These are phyloP conservation scores for Beauveria varroae DNA, from an alignment of 2,329 filamentous ascomycete genomes.

Conservation along the genomic window DNA sequence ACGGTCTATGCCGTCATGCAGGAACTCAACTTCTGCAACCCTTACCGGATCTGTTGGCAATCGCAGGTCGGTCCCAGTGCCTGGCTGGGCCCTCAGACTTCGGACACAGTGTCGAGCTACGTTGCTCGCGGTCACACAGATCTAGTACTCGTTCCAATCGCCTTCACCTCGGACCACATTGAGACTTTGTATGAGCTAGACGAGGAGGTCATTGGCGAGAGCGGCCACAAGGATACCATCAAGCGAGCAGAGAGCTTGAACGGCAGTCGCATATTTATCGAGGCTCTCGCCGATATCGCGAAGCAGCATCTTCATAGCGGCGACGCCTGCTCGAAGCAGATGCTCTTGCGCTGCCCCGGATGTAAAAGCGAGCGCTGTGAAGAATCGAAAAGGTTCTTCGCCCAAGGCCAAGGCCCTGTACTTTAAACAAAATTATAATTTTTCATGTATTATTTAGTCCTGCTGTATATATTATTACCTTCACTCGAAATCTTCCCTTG, in stretches of 20 bases:
- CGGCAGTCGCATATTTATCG: slow-evolving; percentile 82
- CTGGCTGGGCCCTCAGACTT: slow-evolving; percentile 93
- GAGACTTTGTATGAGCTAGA: slow-evolving; percentile 95
- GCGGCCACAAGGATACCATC: slow-evolving; percentile 66
- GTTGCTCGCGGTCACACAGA: slow-evolving; percentile 88
- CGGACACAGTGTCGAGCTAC: slow-evolving; percentile 79
- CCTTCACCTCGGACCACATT: slow-evolving; percentile 98
- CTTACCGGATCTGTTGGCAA: slow-evolving; percentile 94
- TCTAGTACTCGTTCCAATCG: slow-evolving; percentile 85
- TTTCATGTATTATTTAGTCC: background rate
- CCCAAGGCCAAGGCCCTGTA: slow-evolving; percentile 17
- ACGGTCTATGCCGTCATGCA: slow-evolving; percentile 98
- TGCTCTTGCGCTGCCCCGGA: slow-evolving; percentile 85
- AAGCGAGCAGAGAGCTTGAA: slow-evolving; percentile 91
- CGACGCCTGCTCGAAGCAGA: slow-evolving; percentile 65
- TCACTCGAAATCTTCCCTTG: background rate
- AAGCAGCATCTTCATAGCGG: slow-evolving; percentile 69
- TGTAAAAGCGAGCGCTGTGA: slow-evolving; percentile 85
- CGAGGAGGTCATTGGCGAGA: slow-evolving; percentile 88
- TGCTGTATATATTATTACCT: background rate
- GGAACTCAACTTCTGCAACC: slow-evolving; percentile 76
- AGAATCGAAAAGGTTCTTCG: slow-evolving; percentile 66
- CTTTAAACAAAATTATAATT: background rate
- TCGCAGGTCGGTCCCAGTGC: slow-evolving; percentile 93
- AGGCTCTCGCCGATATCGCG: slow-evolving; percentile 81